Conservation (phyloP, 352 stramenopile species). For the Pythium phragmiticola region DNA sequence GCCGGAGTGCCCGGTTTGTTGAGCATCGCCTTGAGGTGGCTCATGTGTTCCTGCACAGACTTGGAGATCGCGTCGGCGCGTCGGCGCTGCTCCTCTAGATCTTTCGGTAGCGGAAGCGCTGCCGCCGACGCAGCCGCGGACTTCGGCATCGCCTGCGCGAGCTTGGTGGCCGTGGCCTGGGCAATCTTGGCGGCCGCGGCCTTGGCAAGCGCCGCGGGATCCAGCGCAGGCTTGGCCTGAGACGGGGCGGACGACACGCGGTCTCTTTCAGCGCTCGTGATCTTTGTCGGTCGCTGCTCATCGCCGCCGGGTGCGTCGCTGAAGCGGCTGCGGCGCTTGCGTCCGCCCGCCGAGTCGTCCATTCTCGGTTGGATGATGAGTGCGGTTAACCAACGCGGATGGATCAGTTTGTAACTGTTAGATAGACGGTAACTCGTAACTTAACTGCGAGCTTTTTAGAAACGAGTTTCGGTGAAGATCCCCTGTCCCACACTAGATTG, state of each 20-base stretch:
- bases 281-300: slow-evolving; percentile 18
- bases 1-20: slow-evolving; percentile 35
- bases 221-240: slow-evolving; percentile 22
- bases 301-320: slow-evolving; percentile 48
- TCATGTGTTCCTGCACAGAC: slow-evolving; percentile 86
- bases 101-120: slow-evolving; percentile 1
- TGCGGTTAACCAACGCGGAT: neutral
- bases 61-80: slow-evolving; percentile 80
- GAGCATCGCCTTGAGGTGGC: slow-evolving; percentile 65
- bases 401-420: slow-evolving; percentile 2
- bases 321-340: slow-evolving; percentile 86
- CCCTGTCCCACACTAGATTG: neutral
- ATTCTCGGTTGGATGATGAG: slow-evolving; percentile 4
- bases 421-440: neutral
- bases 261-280: slow-evolving; percentile 19
- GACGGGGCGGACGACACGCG: slow-evolving; percentile 16
- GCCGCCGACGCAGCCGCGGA: neutral
- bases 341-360: slow-evolving; percentile 30
- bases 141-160: slow-evolving; percentile 57
- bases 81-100: slow-evolving; percentile 47
- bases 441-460: neutral
- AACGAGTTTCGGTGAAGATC: slow-evolving; percentile 1
- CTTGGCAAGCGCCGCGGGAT: slow-evolving; percentile 66
- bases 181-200: slow-evolving; percentile 72
- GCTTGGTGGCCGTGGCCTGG: slow-evolving; percentile 62